phyloP scores from a whole-genome alignment of 73 alveolate species.

The Paraurostyla sp. region DNA sequence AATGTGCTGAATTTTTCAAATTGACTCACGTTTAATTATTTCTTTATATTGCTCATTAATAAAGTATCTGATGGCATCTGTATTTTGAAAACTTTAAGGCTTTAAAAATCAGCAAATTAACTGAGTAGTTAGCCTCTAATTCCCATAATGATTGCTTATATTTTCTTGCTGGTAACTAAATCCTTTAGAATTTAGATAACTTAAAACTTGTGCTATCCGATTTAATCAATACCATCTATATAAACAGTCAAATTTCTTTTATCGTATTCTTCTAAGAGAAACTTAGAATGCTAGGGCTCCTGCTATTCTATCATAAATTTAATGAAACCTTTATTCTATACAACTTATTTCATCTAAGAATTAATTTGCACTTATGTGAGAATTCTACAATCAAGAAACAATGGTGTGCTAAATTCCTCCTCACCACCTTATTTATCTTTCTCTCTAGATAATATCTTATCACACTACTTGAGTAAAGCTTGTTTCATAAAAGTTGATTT shows the following conservation, averaged over 20 bases:
- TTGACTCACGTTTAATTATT: not conserved
- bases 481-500: conserved; percentile 1
- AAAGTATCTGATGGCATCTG: not conserved
- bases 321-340: not conserved
- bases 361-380: not conserved
- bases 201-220: not conserved
- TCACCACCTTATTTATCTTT: not conserved
- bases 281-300: not conserved
- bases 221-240: conserved; percentile 20
- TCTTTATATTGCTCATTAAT: not conserved
- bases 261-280: not conserved
- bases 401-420: conserved; percentile 28
- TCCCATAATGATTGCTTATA: not conserved
- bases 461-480: not conserved
- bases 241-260: not conserved
- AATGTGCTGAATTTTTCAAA: not conserved
- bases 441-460: not conserved
- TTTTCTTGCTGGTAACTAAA: not conserved
- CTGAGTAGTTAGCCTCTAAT: not conserved
- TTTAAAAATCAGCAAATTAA: not conserved
- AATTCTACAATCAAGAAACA: not conserved
- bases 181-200: not conserved
- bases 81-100: not conserved
- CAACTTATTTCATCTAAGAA: not conserved
- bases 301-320: conserved; percentile 1